Conservation (phyloP, 768 basidiomycete species). For the Mycena venus region DNA sequence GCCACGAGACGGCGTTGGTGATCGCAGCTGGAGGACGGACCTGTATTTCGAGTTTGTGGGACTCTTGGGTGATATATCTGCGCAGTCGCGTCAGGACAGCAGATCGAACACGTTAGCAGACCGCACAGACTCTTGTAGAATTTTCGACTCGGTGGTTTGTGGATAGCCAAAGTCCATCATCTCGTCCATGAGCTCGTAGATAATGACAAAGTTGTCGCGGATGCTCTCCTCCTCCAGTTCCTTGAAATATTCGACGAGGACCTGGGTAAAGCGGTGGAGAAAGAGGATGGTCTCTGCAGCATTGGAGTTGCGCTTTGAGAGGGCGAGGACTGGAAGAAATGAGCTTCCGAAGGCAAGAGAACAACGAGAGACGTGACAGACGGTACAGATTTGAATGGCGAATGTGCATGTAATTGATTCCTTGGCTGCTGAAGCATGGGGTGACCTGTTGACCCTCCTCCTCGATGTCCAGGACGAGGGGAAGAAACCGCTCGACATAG, state of each 20-base stretch:
- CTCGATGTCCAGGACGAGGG: slow-evolving; percentile 93
- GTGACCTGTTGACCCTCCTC: slow-evolving; percentile 97
- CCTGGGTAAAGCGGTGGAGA: slow-evolving; percentile 92
- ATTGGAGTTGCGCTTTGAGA: slow-evolving; percentile 96
- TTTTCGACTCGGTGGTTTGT: slow-evolving; percentile 99
- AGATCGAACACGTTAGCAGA: background rate
- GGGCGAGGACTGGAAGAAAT: slow-evolving; percentile 81
- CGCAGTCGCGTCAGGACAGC: background rate
- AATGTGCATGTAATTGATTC: slow-evolving; percentile 99
- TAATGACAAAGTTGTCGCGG: slow-evolving; percentile 99
- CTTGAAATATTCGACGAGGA: slow-evolving; percentile 98
- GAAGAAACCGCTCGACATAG: slow-evolving; percentile 94
- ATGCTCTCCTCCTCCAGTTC: slow-evolving; percentile 99
- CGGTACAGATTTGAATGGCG: slow-evolving; percentile 97
- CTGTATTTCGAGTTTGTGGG: slow-evolving; percentile 95
- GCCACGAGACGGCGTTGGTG: slow-evolving; percentile 98
- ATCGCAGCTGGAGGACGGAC: slow-evolving; percentile 96
- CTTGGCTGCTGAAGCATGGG: slow-evolving; percentile 95
- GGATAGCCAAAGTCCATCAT: slow-evolving; percentile 99
- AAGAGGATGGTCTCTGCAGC: slow-evolving; percentile 97
- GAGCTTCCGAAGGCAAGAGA: background rate
- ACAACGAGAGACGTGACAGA: slow-evolving; percentile 55
- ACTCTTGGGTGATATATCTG: slow-evolving; percentile 98
- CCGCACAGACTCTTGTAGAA: slow-evolving; percentile 89
- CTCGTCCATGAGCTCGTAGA: slow-evolving; percentile 98